A percentile compares a stretch with the other conserved stretches of the same genome.
phyloP scores from a whole-genome alignment of 345 rosid species.

The Linum trigynum region DNA sequence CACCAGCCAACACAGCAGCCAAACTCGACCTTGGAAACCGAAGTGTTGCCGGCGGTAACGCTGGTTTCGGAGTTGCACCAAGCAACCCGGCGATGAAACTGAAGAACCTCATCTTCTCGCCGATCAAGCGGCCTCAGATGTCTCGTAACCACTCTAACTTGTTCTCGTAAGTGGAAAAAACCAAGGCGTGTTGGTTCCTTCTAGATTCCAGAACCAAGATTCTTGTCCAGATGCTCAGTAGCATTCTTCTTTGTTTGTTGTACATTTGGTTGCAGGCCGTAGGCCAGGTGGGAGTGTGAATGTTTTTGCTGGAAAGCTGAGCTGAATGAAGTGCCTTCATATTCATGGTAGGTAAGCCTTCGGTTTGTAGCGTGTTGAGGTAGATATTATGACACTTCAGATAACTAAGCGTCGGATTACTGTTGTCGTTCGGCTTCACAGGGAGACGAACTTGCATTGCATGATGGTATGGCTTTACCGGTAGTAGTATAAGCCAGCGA shows the following conservation, averaged over 20 bases:
- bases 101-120: conserved; percentile 84
- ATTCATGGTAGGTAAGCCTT: too few relatives aligned
- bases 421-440: too few relatives aligned
- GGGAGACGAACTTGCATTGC: too few relatives aligned
- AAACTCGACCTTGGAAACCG: conserved; percentile 53
- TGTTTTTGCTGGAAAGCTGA: too few relatives aligned
- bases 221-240: too few relatives aligned
- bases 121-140: conserved; percentile 82
- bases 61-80: conserved; percentile 40
- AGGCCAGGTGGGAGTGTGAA: not conserved
- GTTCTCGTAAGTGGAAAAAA: conserved; percentile 51
- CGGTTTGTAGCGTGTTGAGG: too few relatives aligned
- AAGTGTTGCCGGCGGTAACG: conserved; percentile 33
- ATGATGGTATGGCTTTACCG: conserved; percentile 32
- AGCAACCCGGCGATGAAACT: conserved; percentile 63
- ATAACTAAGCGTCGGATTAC: too few relatives aligned
- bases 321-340: too few relatives aligned
- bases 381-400: too few relatives aligned
- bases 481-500: conserved; percentile 14
- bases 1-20: conserved; percentile 47
- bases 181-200: too few relatives aligned
- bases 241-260: not conserved
- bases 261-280: conserved; percentile 2
- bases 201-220: too few relatives aligned
- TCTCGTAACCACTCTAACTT: conserved; percentile 55